Conservation (phyloP, 148 eudicot species). For the Linanthus parryae region DNA sequence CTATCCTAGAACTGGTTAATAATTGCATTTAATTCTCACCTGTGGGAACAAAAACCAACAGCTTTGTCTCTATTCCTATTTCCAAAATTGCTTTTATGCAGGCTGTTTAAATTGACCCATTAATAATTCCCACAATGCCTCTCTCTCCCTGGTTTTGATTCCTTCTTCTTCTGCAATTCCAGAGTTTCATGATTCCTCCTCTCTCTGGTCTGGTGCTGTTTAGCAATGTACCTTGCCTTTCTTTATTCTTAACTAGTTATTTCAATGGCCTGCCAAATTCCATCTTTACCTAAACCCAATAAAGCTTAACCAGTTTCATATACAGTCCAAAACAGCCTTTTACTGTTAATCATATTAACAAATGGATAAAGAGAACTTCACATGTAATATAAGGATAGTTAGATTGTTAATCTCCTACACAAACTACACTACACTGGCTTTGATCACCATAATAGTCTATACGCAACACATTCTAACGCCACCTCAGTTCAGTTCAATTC, state of each 20-base stretch:
- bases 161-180: background rate
- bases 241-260: background rate
- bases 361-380: background rate
- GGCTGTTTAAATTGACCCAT: background rate
- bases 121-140: background rate
- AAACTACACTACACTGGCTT: background rate
- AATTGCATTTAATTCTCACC: background rate
- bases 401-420: background rate
- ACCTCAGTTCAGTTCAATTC: no score
- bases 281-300: conserved; percentile 16
- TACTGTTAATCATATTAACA: background rate
- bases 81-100: conserved; percentile 6
- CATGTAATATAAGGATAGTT: background rate
- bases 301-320: conserved; percentile 11
- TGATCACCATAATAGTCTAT: no score
- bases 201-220: no score
- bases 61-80: conserved; percentile 12
- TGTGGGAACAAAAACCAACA: conserved; percentile 10
- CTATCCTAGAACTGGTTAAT: background rate
- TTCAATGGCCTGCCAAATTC: conserved; percentile 16
- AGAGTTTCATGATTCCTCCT: conserved; percentile 6
- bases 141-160: background rate
- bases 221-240: no score
- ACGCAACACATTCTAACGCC: no score
- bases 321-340: conserved; percentile 18